Evolutionary conservation across 805 yeast species (phyloP), one percentile per base, ranked within the genome.

Genomic region (Tetrapisispora fleetii): DNA sequence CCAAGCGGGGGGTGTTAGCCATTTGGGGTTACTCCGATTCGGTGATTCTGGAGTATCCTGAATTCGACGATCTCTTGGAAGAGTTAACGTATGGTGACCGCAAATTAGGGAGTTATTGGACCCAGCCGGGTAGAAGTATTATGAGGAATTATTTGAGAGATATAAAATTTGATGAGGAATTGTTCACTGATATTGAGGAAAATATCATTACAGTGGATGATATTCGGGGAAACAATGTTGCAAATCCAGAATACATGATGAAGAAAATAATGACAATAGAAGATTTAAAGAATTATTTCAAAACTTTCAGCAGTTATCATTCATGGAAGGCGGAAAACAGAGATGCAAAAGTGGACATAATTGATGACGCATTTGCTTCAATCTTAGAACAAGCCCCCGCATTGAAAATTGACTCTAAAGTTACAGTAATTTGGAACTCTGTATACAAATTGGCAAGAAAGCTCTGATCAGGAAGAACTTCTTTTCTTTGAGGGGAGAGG

Each of bases 21-120:
- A 77, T 78, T 55, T 88, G 91, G 84, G 84, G 85, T 4, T 89
- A 89, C 59, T 79, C 76, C 37, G 95, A 88, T 56, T 86, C 89
- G 0, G 69, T 77, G 0, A 78, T 81, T 49, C 66, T 72, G 48
- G 72, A 75, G 2, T 67, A 65, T 50, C 78, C 80, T 1, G 69
- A 69, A 39, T 81, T 85, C 1, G 81, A 83, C 52, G 70, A 72
- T 38, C 60, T 83, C 7, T 73, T 78, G 44, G 56, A 66, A 30
- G 75, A 79, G 28, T 78, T 75, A 55, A 69, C 77, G 13, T 80
- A 80, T 54, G 72, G 65, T 9, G 77, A 76, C 0, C 58, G 63
- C 2, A 67, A 59, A 40, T 61, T 83, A 42, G 90, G 90, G 0
- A 80, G 81, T 0, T 35, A 33, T 36, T 90, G 97, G 97, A 85